Evolutionary conservation across 176 grass and related monocot genomes (phyloP).

Genomic region (Musa acuminata): DNA sequence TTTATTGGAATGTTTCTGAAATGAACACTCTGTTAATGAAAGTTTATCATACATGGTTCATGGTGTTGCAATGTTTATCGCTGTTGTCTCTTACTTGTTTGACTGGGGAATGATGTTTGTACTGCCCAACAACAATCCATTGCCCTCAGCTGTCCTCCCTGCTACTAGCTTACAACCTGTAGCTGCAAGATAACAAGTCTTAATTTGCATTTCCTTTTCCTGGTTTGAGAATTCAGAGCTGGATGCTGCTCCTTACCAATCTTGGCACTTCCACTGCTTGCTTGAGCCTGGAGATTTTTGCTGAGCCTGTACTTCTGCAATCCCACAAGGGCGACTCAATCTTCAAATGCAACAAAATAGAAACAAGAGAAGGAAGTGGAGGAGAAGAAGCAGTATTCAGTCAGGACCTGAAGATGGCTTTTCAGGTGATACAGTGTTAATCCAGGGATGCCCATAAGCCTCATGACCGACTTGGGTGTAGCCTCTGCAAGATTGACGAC

Average conservation of each 20-base stretch:
- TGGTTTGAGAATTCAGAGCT: not conserved
- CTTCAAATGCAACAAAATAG: not conserved
- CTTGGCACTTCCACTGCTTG: conserved; percentile 33
- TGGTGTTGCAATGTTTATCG: not conserved
- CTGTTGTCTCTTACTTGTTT: conserved; percentile 45
- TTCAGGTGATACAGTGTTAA: conserved; percentile 94
- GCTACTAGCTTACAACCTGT: conserved; percentile 22
- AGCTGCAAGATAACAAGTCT: conserved; percentile 18
- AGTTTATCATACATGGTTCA: not conserved
- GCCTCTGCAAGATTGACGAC: conserved; percentile 42
- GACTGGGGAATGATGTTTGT: conserved; percentile 32
- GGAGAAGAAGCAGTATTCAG: not conserved
- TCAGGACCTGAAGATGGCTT: conserved; percentile 90
- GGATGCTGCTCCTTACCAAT: conserved; percentile 33
- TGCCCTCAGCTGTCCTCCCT: conserved; percentile 42
- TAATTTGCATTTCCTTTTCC: not conserved
- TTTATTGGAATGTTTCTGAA: conserved; percentile 64
- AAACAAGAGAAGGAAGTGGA: not conserved
- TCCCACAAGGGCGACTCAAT: not conserved
- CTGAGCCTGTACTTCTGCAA: conserved; percentile 81
- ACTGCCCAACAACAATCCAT: conserved; percentile 27
- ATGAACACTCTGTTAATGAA: not conserved
- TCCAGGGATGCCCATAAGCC: conserved; percentile 82
- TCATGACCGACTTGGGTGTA: conserved; percentile 90
- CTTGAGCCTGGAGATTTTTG: conserved; percentile 70